A percentile compares a stretch with the other conserved stretches of the same genome.
phyloP scores from a whole-genome alignment of 306 rosid genomes.

The Vigna unguiculata region DNA sequence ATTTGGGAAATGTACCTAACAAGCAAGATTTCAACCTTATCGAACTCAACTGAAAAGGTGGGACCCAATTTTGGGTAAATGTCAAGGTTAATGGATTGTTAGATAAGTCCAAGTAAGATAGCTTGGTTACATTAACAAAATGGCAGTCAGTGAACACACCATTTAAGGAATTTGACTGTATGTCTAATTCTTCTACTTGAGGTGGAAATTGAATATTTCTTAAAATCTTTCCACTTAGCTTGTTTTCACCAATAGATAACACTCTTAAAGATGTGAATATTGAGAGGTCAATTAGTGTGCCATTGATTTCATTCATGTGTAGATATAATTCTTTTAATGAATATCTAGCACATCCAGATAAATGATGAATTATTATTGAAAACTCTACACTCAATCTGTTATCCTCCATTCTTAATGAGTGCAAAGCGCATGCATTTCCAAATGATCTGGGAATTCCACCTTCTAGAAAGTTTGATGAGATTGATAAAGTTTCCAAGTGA shows the following conservation, averaged over 20 bases:
- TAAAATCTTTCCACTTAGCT: not conserved
- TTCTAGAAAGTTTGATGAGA: not conserved
- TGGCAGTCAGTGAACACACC: constrained; percentile 30
- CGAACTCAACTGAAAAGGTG: too few species aligned
- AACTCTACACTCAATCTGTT: rapidly evolving
- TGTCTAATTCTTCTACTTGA: rapidly evolving
- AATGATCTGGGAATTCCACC: too few species aligned
- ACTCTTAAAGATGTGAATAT: too few species aligned
- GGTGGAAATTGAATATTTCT: not conserved
- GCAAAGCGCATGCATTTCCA: too few species aligned
- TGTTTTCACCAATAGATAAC: not conserved
- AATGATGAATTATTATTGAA: too few species aligned
- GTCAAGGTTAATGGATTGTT: not conserved
- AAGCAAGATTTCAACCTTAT: too few species aligned
- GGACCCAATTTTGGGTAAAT: too few species aligned
- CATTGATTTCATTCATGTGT: too few species aligned
- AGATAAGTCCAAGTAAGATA: not conserved
- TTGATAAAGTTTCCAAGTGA: not conserved
- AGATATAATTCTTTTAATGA: too few species aligned
- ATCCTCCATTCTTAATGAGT: rapidly evolving
- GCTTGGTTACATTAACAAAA: not conserved
- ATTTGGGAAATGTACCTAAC: too few species aligned
- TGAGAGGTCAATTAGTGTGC: too few species aligned
- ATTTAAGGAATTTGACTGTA: not conserved
- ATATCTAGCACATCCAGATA: too few species aligned